Evolutionary conservation across 2,329 filamentous ascomycete genomes (phyloP), one percentile per base, ranked within the genome.

Genomic region (Teratosphaeria viscida): DNA sequence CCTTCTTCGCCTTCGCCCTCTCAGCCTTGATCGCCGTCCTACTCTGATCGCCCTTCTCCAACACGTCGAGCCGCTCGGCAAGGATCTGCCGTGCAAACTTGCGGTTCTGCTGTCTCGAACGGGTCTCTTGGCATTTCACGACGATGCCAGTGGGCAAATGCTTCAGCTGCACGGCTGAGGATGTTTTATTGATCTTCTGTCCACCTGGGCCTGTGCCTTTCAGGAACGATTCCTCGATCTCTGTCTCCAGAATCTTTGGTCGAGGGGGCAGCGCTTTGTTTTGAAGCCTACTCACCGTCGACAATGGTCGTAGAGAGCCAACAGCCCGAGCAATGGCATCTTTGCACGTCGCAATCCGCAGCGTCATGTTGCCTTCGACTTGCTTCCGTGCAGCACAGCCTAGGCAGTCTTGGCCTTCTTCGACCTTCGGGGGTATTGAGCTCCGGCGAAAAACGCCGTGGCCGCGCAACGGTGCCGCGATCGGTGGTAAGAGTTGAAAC

Each of bases 121-220:
- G 86, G 8, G 94, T 97, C 23, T 87, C 90, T 75, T 99, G 94
- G 59, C 85, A 92, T 77, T 99, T 99, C 63, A 99, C 84, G 14
- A 97, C 92, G 57, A 96, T 85, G 62, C 92, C 92, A 0, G 92
- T 95, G 5, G 92, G 90, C 16, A 88, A 77, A 74, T 99, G 94
- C 66, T 87, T 94, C 39, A 99, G 80, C 73, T 99, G 94, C 2
- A 96, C 92, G 43, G 92, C 92, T 0, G 90, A 96, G 65, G 86
- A 91, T 29, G 94, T 99, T 84, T 99, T 99, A 77, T 99, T 99
- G 77, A 97, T 97, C 73, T 96, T 96, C 72, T 99, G 94, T 0
- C 94, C 94, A 27, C 94, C 94, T 0, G 94, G 92, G 1, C 94
- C 94, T 66, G 85, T 89, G 67, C 94, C 94, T 72, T 94, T 95